Base-by-base conservation (phyloP, 1,284 basidiomycete genomes). In the Moniliophthora roreri region DNA sequence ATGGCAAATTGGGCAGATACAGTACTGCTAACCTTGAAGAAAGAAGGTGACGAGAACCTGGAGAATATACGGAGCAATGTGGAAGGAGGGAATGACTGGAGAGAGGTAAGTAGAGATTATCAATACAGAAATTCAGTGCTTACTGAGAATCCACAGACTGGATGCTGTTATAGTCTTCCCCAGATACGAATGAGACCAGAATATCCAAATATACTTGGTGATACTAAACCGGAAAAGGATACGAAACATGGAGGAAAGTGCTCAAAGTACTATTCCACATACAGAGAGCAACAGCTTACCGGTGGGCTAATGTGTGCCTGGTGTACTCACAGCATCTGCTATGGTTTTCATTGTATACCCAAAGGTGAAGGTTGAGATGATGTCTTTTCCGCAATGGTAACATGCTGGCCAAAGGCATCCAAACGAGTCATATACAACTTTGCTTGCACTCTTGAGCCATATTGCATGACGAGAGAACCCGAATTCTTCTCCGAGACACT, bases 311-410 rank as follows among this genome's bases (percentile, higher is more conserved):
- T 71, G 63, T 62, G 60, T 9, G 62, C 61, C 0, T 71, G 71
- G 71, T 71, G 69, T 53, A 63, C 59, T 0, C 70, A 73, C 56
- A 66, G 66, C 40, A 60, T 74, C 11, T 73, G 71, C 60, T 70
- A 73, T 58, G 70, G 72, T 0, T 74, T 73, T 49, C 72, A 74
- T 48, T 69, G 64, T 52, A 74, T 74, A 35, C 68, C 68, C 0
- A 39, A 49, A 3, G 65, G 64, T 7, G 70, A 74, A 55, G 72
- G 72, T 1, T 57, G 50, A 6, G 44, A 54, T 36, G 53, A 54
- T 32, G 40, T 54, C 1, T 54, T 54, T 39, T 50, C 48, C 2
- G 48, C 53, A 3, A 36, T 54, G 20, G 18, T 51, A 2, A 54
- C 53, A 4, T 41, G 18, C 5, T 51, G 37, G 20, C 9, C 57